phyloP scores from a whole-genome alignment of 2,329 filamentous ascomycete genomes.

The Aspergillus chevalieri region DNA sequence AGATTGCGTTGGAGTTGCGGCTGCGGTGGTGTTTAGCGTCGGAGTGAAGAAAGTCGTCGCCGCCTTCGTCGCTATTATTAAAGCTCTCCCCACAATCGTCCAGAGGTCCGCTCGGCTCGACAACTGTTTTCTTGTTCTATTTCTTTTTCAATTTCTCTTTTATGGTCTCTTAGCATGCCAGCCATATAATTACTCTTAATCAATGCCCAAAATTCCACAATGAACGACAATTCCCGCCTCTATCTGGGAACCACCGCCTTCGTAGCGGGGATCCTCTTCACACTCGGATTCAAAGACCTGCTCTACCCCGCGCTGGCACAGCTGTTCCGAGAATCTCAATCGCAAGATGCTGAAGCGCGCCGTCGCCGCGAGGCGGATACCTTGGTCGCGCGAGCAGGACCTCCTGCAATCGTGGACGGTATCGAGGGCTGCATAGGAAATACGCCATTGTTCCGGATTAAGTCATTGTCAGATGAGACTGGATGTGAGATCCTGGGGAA shows the following conservation, averaged over 20 bases:
- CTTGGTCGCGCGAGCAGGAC: constrained; percentile 22
- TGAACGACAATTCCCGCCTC: constrained; percentile 33
- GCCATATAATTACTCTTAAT: background rate
- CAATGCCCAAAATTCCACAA: constrained; percentile 7
- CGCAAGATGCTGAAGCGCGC: constrained; percentile 27
- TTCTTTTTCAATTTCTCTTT: background rate
- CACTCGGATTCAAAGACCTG: constrained; percentile 71
- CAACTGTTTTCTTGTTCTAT: background rate
- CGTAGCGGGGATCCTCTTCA: constrained; percentile 67
- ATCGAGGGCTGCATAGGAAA: constrained; percentile 91
- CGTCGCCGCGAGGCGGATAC: constrained; percentile 16
- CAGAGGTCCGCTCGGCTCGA: background rate
- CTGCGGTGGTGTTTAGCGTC: constrained; percentile 1
- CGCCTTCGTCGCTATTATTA: background rate
- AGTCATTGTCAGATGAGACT: constrained; percentile 76
- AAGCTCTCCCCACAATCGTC: background rate
- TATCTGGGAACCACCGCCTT: constrained; percentile 70
- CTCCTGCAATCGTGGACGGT: constrained; percentile 59
- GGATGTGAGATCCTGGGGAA: constrained; percentile 88
- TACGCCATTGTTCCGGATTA: constrained; percentile 81
- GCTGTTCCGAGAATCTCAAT: constrained; percentile 39
- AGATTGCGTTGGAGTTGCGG: constrained; percentile 5
- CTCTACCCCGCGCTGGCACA: constrained; percentile 68
- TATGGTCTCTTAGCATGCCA: no score
- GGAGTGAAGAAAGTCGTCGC: constrained; percentile 8